Base-by-base conservation (phyloP, 768 basidiomycete genomes). In the Tremella yokohamensis region DNA sequence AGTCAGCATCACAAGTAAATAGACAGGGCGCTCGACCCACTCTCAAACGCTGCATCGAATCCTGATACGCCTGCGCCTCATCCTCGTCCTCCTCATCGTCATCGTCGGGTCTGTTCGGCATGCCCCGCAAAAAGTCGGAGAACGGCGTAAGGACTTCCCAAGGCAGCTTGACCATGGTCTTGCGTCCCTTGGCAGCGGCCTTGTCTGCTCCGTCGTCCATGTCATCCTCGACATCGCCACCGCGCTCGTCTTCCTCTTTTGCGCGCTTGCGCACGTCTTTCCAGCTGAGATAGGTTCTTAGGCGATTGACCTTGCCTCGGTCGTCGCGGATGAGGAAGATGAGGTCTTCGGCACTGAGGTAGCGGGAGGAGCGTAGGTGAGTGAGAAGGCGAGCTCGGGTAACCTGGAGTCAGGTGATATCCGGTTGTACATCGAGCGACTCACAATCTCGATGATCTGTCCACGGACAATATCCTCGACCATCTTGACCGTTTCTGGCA, bases 281-380 rank as follows among this genome's bases (percentile, higher is more conserved):
- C 93, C 93, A 98, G 0, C 89, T 90, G 20, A 98, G 82, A 71
- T 96, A 98, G 9, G 90, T 94, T 34, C 90, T 79, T 25, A 98
- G 80, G 44, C 93, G 82, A 77, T 96, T 94, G 61, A 98, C 90
- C 76, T 94, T 96, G 8, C 87, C 88, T 63, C 89, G 80, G 78
- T 98, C 93, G 67, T 94, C 87, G 4, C 93, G 86, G 69, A 98
- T 91, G 70, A 96, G 86, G 66, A 96, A 97, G 64, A 98, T 90
- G 55, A 98, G 85, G 76, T 98, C 93, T 76, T 98, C 93, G 0
- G 91, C 87, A 1, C 88, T 85, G 39, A 94, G 82, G 64, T 86
- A 90, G 19, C 91, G 86, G 6, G 89, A 88, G 0, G 87, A 86
- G 7, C 93, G 85, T 34, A 88, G 84, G 49, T 81, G 85, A 0